These are phyloP conservation scores for Xylaria sp. DNA, from an alignment of 2,329 filamentous ascomycete genomes.

Conservation along the genomic window DNA sequence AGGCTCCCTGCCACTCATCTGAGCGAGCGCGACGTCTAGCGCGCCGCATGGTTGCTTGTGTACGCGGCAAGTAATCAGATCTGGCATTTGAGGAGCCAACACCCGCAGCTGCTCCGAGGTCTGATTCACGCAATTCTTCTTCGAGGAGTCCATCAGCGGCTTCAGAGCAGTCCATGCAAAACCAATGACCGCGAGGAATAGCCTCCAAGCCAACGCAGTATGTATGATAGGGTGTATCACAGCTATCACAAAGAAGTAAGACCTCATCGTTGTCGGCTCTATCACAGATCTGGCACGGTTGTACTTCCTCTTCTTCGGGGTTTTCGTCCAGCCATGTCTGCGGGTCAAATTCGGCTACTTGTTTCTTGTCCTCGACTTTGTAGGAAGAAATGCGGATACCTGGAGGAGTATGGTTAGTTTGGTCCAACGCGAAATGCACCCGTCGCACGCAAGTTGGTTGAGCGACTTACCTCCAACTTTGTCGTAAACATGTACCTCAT, in stretches of 20 bases:
- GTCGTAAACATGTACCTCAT: slow-evolving; percentile 79
- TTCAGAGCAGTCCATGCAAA: slow-evolving; percentile 71
- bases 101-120: slow-evolving; percentile 18
- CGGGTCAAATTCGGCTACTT: slow-evolving; percentile 85
- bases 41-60: slow-evolving; percentile 52
- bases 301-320: slow-evolving; percentile 62
- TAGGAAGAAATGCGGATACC: slow-evolving; percentile 54
- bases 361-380: slow-evolving; percentile 73
- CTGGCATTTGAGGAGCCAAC: slow-evolving; percentile 26
- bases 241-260: slow-evolving; percentile 84
- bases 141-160: slow-evolving; percentile 43
- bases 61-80: slow-evolving; percentile 46
- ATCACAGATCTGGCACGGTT: slow-evolving; percentile 81
- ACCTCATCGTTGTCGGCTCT: slow-evolving; percentile 75
- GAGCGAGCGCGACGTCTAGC: slow-evolving; percentile 60
- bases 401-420: slow-evolving; percentile 30
- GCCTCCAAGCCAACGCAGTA: slow-evolving; percentile 80
- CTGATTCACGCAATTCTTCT: slow-evolving; percentile 33
- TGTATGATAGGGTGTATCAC: slow-evolving; percentile 84
- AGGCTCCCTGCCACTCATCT: slow-evolving; percentile 84
- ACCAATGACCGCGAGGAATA: slow-evolving; percentile 77
- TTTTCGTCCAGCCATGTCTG: slow-evolving; percentile 65
- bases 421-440: slow-evolving; percentile 2
- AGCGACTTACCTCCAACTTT: slow-evolving; percentile 66
- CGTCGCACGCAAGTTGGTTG: slow-evolving; percentile 5